phyloP scores from a whole-genome alignment of 306 rosid species.

The Trifolium subterraneum region DNA sequence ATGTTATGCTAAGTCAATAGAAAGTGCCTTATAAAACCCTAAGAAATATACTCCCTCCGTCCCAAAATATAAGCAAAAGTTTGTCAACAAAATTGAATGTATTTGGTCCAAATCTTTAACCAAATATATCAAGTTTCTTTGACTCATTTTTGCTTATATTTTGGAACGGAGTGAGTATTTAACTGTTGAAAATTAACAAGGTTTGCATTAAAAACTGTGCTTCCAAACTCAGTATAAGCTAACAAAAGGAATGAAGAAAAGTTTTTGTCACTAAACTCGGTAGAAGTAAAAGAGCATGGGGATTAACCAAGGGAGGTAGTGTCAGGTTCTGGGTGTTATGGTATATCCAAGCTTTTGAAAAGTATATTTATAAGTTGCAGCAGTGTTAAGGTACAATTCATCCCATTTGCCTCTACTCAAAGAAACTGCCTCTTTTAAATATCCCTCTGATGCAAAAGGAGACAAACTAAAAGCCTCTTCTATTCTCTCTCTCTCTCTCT shows the following conservation, averaged over 20 bases:
- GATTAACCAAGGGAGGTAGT: conserved; percentile 79
- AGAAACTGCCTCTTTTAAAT: conserved; percentile 56
- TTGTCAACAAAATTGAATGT: too few species aligned
- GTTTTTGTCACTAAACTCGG: conserved; percentile 45
- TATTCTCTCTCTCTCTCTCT: conserved; percentile 51
- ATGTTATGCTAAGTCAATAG: not conserved
- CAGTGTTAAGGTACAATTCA: conserved; percentile 80
- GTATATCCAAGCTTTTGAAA: conserved; percentile 93
- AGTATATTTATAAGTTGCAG: conserved; percentile 78
- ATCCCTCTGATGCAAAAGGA: conserved; percentile 61
- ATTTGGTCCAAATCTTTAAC: too few species aligned
- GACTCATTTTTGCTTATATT: too few species aligned
- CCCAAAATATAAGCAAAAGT: too few species aligned
- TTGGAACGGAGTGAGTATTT: too few species aligned
- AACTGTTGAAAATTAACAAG: conserved; percentile 20
- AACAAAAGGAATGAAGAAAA: conserved; percentile 56
- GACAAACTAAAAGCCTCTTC: conserved; percentile 84
- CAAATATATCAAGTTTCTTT: too few species aligned
- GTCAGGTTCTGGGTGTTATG: conserved; percentile 62
- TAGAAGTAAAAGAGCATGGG: conserved; percentile 60
- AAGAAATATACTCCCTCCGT: too few species aligned
- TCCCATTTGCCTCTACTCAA: conserved; percentile 83
- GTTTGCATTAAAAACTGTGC: conserved; percentile 37
- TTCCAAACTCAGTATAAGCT: conserved; percentile 34
- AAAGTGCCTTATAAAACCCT: conserved; percentile 23